Base-by-base conservation (phyloP, 805 yeast genomes). In the Pichia thaimueangensis region DNA sequence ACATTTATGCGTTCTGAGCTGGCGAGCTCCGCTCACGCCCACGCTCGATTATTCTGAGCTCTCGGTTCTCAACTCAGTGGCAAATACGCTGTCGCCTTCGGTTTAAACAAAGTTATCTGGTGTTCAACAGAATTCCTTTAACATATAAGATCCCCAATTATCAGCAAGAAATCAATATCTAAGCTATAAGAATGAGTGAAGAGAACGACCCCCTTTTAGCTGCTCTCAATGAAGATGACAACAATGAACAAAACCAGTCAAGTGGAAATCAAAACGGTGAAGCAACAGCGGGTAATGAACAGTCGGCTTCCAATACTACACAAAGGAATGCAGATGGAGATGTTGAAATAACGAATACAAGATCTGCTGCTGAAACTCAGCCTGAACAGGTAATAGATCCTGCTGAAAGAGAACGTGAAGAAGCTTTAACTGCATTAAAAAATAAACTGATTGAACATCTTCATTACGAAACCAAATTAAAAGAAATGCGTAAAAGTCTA, bases 391-490 rank as follows among this genome's bases (percentile, higher is more conserved):
- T 34, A 16, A 13, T 47, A 20, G 47, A 45, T 43, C 49, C 44
- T 16, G 49, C 24, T 21, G 52, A 49, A 25, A 51, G 57, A 47
- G 55, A 58, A 52, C 79, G 94, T 53, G 82, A 80, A 47, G 75
- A 78, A 51, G 95, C 96, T 13, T 65, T 93, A 48, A 68, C 72
- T 30, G 83, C 80, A 48, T 85, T 86, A 64, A 88, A 87, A 62
- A 81, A 80, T 60, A 89, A 87, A 64, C 73, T 93, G 56, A 70
- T 85, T 54, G 97, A 93, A 56, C 98, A 93, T 65, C 78, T 95
- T 59, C 86, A 87, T 57, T 87, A 95, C 86, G 97, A 91, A 59
- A 86, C 94, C 34, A 79, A 87, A 56, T 72, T 93, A 56, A 91
- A 87, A 62, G 87, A 81, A 33, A 71, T 89, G 47, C 77, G 98